These are phyloP conservation scores for Vitis rupestris DNA, from an alignment of 164 flowering plant species.

Conservation along the genomic window DNA sequence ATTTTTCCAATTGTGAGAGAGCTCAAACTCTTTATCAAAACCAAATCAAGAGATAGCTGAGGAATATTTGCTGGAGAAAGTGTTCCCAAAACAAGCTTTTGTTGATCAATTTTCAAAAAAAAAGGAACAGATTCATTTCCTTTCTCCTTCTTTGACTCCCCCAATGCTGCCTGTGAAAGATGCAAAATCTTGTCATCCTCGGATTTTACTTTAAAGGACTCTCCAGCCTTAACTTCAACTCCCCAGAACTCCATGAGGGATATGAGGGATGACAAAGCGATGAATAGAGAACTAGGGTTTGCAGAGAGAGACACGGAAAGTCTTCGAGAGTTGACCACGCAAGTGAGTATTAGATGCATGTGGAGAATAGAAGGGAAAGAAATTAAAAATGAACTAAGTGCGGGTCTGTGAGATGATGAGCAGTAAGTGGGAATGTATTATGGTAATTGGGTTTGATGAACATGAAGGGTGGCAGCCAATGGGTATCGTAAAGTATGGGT, in stretches of 20 bases:
- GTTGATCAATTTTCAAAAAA: conserved; percentile 39
- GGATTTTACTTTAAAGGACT: conserved; percentile 35
- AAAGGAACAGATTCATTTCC: conserved; percentile 38
- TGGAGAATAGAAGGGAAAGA: no score
- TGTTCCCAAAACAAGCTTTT: conserved; percentile 61
- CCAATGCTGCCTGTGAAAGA: conserved; percentile 75
- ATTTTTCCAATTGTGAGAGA: conserved; percentile 76
- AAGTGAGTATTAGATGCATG: no score
- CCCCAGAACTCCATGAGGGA: conserved; percentile 44
- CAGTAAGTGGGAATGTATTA: no score
- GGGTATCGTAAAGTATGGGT: no score
- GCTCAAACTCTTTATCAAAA: conserved; percentile 77
- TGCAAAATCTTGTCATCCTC: conserved; percentile 31
- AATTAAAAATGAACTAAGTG: no score
- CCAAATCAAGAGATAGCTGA: conserved; percentile 56
- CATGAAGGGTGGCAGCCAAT: no score
- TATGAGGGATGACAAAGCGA: neutral
- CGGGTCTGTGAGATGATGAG: no score
- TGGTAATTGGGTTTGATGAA: no score
- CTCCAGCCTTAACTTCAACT: conserved; percentile 69
- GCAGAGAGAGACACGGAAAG: conserved; percentile 6
- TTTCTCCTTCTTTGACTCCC: conserved; percentile 61
- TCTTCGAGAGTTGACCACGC: conserved; percentile 5
- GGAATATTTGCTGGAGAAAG: conserved; percentile 48
- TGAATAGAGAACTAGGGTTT: conserved; percentile 1